Percentiles rank a stretch among this genome's conserved stretches.
Conservation (phyloP, 2,329 filamentous ascomycete species). For the Colletotrichum truncatum region DNA sequence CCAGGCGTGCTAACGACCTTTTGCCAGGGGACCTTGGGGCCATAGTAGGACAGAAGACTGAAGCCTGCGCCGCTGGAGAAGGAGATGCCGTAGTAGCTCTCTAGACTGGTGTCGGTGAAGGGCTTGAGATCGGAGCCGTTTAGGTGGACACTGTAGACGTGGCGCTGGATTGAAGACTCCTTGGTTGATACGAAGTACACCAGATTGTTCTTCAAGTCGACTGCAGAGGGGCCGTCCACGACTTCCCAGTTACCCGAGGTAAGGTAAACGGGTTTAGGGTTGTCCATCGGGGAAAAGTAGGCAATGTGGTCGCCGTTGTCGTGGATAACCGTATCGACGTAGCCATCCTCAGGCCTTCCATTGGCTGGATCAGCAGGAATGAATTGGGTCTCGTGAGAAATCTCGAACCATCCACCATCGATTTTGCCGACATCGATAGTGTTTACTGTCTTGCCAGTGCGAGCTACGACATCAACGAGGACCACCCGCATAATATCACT, state of each 20-base stretch:
- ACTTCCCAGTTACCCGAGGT: constrained; percentile 95
- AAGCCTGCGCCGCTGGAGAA: constrained; percentile 88
- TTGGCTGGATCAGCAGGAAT: constrained; percentile 84
- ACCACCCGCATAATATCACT: constrained; percentile 91
- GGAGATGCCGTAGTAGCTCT: constrained; percentile 83
- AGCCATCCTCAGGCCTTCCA: constrained; percentile 84
- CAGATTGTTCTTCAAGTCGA: constrained; percentile 85
- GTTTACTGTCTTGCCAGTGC: constrained; percentile 81
- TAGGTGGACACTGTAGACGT: constrained; percentile 89
- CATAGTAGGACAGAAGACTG: constrained; percentile 83
- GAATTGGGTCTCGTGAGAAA: constrained; percentile 84
- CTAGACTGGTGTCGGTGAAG: constrained; percentile 76
- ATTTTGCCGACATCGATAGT: constrained; percentile 81
- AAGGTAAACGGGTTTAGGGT: constrained; percentile 81
- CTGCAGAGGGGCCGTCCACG: constrained; percentile 80
- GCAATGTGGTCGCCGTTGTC: constrained; percentile 90
- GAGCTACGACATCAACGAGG: constrained; percentile 79
- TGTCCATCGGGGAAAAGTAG: constrained; percentile 91
- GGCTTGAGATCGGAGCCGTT: constrained; percentile 78
- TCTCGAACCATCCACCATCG: constrained; percentile 98
- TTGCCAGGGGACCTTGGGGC: constrained; percentile 89
- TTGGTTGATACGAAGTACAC: constrained; percentile 93
- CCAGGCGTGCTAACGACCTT: constrained; percentile 87
- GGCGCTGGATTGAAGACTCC: constrained; percentile 87
- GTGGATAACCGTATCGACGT: constrained; percentile 90